These are phyloP conservation scores for Alloascoidea hylecoeti DNA, from an alignment of 805 yeast genomes.

Conservation along the genomic window DNA sequence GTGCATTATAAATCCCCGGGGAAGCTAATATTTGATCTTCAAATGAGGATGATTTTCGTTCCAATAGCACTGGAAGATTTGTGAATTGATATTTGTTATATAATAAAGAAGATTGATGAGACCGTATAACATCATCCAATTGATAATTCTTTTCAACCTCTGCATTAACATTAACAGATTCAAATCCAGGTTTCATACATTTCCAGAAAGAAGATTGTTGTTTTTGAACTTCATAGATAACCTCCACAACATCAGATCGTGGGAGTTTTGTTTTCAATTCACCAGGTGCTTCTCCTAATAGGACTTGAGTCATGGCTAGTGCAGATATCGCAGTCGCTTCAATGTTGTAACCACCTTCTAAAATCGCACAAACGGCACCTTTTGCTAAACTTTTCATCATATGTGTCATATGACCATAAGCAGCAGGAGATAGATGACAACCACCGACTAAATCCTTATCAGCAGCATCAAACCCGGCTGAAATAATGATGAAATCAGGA, in stretches of 20 bases:
- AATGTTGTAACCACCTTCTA: constrained; percentile 95
- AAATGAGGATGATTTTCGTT: constrained; percentile 29
- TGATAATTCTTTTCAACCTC: not conserved
- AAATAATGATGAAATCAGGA: constrained; percentile 86
- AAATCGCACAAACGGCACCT: constrained; percentile 78
- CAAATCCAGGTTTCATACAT: constrained; percentile 57
- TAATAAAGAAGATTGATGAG: constrained; percentile 48
- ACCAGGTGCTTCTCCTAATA: constrained; percentile 93
- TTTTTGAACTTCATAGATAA: constrained; percentile 66
- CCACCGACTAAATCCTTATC: constrained; percentile 96
- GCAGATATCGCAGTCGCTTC: constrained; percentile 88
- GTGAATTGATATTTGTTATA: constrained; percentile 44
- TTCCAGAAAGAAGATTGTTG: constrained; percentile 83
- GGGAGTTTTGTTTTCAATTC: constrained; percentile 51
- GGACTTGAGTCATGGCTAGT: constrained; percentile 77
- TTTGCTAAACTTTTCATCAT: constrained; percentile 74
- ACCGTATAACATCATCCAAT: constrained; percentile 63
- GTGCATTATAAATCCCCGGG: constrained; percentile 46
- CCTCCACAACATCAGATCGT: constrained; percentile 61
- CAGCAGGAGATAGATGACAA: constrained; percentile 90
- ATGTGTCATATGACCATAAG: constrained; percentile 94
- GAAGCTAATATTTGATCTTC: constrained; percentile 62
- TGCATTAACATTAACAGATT: constrained; percentile 10
- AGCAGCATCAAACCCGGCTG: constrained; percentile 98
- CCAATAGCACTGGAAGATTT: constrained; percentile 45